Evolutionary conservation across 768 basidiomycete species (phyloP).

Genomic region (Phlebiopsis flavidoalba): DNA sequence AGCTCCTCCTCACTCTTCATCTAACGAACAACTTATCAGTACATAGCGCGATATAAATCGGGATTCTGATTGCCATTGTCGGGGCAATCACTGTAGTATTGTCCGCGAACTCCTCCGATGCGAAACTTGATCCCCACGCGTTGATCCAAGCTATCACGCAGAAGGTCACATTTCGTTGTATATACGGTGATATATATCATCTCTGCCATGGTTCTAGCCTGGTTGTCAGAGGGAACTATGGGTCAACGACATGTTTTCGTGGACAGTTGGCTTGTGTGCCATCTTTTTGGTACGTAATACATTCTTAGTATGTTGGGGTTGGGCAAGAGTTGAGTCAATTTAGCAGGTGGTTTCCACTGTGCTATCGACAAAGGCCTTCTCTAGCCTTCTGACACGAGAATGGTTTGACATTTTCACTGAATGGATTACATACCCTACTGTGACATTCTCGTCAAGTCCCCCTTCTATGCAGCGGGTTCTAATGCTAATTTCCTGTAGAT

Average conservation of each 20-base stretch:
- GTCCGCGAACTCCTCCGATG: conserved; percentile 66
- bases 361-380: conserved; percentile 87
- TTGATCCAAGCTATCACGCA: conserved; percentile 68
- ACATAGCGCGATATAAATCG: conserved; percentile 69
- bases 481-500: conserved; percentile 36
- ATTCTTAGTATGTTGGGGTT: conserved; percentile 11
- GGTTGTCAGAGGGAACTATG: conserved; percentile 56
- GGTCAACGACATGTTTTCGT: conserved; percentile 74
- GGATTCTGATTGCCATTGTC: conserved; percentile 74
- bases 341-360: conserved; percentile 89
- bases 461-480: not conserved
- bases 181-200: conserved; percentile 64
- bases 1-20: conserved; percentile 14
- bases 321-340: not conserved
- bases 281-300: conserved; percentile 61
- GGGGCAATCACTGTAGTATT: conserved; percentile 94
- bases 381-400: conserved; percentile 75
- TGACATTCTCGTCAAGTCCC: conserved; percentile 46
- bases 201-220: conserved; percentile 51
- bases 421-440: conserved; percentile 80
- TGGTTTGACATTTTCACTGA: conserved; percentile 73
- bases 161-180: conserved; percentile 65
- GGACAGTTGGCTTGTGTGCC: conserved; percentile 85
- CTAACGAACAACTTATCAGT: conserved; percentile 13
- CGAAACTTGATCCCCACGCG: conserved; percentile 59